Evolutionary conservation across 805 yeast species (phyloP), one percentile per base, ranked within the genome.

Genomic region (Barnettozyma siamensis): DNA sequence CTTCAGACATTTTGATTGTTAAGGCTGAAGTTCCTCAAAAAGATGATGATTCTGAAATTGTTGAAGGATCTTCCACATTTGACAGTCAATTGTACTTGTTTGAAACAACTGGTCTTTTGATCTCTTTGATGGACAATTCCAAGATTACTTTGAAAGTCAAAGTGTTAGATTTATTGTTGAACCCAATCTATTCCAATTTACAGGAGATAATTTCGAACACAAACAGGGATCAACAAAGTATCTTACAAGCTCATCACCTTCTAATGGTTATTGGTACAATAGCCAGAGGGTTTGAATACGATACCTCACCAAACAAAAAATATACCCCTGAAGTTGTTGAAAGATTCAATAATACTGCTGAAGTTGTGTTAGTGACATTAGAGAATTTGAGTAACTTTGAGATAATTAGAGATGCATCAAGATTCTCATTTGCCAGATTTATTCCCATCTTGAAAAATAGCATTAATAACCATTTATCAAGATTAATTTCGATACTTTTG

Each of bases 251-350:
- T 3, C 96, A 93, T 60, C 97, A 91, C 58, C 73, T 81, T 27
- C 64, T 93, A 37, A 77, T 87, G 78, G 89, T 96, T 0, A 76
- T 91, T 34, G 97, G 96, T 34, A 87, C 96, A 0, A 73, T 89
- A 54, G 83, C 88, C 4, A 77, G 93, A 58, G 98, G 98, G 5
- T 78, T 84, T 53, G 93, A 57, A 35, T 46, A 53, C 33, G 60
- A 57, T 37, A 41, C 55, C 11, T 32, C 49, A 4, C 58, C 60
- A 37, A 51, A 63, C 31, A 62, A 61, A 32, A 63, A 61, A 39
- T 60, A 56, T 39, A 50, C 69, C 7, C 49, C 60, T 17, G 71
- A 54, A 35, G 40, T 67, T 33, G 54, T 77, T 15, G 70, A 65
- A 44, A 78, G 73, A 53, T 74, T 87, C 53, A 68, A 74, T 41